Conservation (phyloP, 257 asterid genomes). For the Penstemon newberryi region DNA sequence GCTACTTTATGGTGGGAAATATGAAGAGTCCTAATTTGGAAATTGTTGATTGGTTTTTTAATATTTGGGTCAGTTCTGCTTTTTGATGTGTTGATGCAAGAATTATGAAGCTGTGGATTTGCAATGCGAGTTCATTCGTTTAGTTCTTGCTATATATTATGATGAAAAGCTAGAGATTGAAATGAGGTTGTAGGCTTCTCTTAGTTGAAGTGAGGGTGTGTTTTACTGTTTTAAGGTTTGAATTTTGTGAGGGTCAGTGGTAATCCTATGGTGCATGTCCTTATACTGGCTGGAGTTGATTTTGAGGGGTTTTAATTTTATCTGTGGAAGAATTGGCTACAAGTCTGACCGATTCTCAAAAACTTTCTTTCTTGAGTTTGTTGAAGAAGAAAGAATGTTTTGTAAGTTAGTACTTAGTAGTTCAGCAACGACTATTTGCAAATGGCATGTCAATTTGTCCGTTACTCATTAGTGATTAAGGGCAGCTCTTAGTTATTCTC, state of each 20-base stretch:
- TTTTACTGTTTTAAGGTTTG: conserved; percentile 16
- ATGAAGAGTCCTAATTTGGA: conserved; percentile 7
- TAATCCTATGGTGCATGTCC: neutral
- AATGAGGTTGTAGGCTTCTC: conserved; percentile 1
- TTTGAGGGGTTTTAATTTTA: conserved; percentile 4
- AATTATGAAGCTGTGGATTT: conserved; percentile 2
- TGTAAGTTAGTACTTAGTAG: neutral
- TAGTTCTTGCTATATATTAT: conserved; percentile 1
- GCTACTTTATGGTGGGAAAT: conserved; percentile 13
- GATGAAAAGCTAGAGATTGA: conserved; percentile 6
- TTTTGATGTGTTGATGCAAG: conserved; percentile 9
- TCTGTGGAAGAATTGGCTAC: neutral
- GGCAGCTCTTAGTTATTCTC: conserved; percentile 10
- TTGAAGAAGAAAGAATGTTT: neutral
- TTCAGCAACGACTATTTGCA: conserved; percentile 18
- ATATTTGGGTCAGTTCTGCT: conserved; percentile 4
- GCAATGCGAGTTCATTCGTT: conserved; percentile 8
- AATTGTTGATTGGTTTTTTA: neutral
- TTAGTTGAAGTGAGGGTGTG: conserved; percentile 3
- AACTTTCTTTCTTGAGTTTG: neutral
- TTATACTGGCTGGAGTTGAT: conserved; percentile 22
- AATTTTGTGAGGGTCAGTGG: conserved; percentile 5
- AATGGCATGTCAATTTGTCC: conserved; percentile 2
- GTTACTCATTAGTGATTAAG: conserved; percentile 1
- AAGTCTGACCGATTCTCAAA: conserved; percentile 1